A percentile compares a stretch with the other conserved stretches of the same genome.
Conservation (phyloP, 2,329 filamentous ascomycete genomes). For the Plectosphaerella cucumerina region DNA sequence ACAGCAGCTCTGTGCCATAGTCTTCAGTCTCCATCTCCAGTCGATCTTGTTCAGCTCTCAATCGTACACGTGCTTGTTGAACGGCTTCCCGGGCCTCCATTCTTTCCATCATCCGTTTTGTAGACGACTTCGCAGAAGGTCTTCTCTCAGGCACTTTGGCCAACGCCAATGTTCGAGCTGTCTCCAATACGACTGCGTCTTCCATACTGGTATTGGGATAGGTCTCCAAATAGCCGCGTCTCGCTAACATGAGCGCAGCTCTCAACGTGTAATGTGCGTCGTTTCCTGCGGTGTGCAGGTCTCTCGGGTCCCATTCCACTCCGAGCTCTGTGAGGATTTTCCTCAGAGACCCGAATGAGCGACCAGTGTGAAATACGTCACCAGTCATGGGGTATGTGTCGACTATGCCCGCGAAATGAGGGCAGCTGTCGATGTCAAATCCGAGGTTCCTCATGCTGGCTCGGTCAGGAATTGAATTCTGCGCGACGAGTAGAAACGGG, state of each 20-base stretch:
- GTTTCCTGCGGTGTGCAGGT: constrained; percentile 85
- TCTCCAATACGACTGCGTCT: not conserved
- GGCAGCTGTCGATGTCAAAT: not conserved
- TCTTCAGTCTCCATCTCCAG: not conserved
- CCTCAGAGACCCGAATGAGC: not conserved
- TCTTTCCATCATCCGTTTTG: not conserved
- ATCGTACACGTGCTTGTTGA: not conserved
- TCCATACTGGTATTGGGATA: not conserved
- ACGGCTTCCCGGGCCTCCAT: not conserved
- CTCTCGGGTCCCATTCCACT: not conserved
- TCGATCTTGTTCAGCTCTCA: not conserved
- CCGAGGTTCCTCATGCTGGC: not conserved
- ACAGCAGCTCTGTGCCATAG: not conserved
- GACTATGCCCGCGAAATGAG: not conserved
- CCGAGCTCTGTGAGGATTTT: not conserved
- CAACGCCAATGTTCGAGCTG: not conserved
- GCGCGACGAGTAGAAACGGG: not conserved
- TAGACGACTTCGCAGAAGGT: not conserved
- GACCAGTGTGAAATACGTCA: not conserved
- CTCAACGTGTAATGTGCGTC: constrained; percentile 78
- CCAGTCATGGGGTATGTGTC: constrained; percentile 1
- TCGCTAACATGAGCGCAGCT: constrained; percentile 41
- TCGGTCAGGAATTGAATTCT: not conserved
- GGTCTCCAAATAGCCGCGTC: not conserved
- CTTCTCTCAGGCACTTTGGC: not conserved